Evolutionary conservation across 192 early-diverging fungal species (phyloP).

Genomic region (Phlyctochytrium arcticum): DNA sequence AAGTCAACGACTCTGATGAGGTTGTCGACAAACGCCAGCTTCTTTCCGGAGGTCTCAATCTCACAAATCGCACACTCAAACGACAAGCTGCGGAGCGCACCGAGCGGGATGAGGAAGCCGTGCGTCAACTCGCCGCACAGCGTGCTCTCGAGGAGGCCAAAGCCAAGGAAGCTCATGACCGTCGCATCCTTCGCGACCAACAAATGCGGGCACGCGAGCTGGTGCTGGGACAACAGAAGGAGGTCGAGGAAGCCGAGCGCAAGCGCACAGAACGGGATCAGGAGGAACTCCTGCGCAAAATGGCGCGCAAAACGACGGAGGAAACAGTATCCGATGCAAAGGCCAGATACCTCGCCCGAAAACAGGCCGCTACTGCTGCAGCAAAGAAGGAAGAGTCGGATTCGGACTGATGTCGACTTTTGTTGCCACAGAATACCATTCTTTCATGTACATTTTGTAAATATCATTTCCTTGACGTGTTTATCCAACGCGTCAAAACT

Average conservation of each 20-base stretch:
- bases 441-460: too few species aligned
- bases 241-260: conserved; percentile 26
- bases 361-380: conserved; percentile 20
- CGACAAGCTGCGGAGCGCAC: conserved; percentile 46
- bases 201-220: conserved; percentile 19
- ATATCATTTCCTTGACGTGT: too few species aligned
- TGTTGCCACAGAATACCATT: too few species aligned
- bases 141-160: conserved; percentile 39
- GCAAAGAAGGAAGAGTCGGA: conserved; percentile 12
- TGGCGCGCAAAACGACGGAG: conserved; percentile 34
- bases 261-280: conserved; percentile 23
- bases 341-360: conserved; percentile 43
- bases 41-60: conserved; percentile 67
- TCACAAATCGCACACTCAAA: conserved; percentile 47
- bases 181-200: conserved; percentile 20
- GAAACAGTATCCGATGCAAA: conserved; percentile 38
- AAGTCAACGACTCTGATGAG: conserved; percentile 66
- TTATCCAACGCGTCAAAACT: too few species aligned
- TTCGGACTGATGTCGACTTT: too few species aligned
- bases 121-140: conserved; percentile 47
- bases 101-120: conserved; percentile 45
- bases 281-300: conserved; percentile 20
- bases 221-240: conserved; percentile 13
- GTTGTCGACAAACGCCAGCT: conserved; percentile 74
- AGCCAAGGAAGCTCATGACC: conserved; percentile 9